Conservation (phyloP, 805 yeast genomes). For the Ogataea nitratoaversa region DNA sequence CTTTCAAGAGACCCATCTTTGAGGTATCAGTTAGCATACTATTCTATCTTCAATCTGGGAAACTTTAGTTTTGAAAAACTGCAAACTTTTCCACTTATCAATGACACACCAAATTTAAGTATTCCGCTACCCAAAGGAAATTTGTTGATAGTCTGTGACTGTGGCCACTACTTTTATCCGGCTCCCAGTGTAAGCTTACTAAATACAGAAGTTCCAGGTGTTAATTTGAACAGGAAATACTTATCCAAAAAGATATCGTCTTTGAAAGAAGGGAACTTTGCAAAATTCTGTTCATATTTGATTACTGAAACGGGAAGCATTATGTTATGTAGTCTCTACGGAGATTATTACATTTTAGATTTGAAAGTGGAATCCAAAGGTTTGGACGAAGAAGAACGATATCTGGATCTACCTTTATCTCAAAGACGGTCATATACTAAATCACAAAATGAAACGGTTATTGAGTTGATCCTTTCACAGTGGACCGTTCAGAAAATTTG, state of each 20-base stretch:
- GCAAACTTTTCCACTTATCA: constrained; percentile 11
- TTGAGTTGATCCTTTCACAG: constrained; percentile 5
- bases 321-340: constrained; percentile 7
- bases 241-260: constrained; percentile 6
- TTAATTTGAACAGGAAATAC: constrained; percentile 5
- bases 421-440: constrained; percentile 1
- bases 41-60: constrained; percentile 6
- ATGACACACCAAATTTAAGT: constrained; percentile 11
- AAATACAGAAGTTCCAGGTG: neutral
- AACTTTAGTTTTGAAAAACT: constrained; percentile 1
- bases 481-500: constrained; percentile 6
- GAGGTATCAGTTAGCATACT: constrained; percentile 14
- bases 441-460: neutral
- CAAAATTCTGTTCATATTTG: constrained; percentile 7
- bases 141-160: constrained; percentile 16
- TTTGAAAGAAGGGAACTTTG: constrained; percentile 9
- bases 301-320: constrained; percentile 1
- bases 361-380: constrained; percentile 2
- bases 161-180: constrained; percentile 15
- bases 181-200: constrained; percentile 8
- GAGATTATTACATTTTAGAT: constrained; percentile 5
- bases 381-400: constrained; percentile 3
- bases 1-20: constrained; percentile 15
- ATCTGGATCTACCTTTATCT: constrained; percentile 10
- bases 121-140: constrained; percentile 15